These are phyloP conservation scores for Papiliotrema laurentii DNA, from an alignment of 1,284 basidiomycete species.

Conservation along the genomic window DNA sequence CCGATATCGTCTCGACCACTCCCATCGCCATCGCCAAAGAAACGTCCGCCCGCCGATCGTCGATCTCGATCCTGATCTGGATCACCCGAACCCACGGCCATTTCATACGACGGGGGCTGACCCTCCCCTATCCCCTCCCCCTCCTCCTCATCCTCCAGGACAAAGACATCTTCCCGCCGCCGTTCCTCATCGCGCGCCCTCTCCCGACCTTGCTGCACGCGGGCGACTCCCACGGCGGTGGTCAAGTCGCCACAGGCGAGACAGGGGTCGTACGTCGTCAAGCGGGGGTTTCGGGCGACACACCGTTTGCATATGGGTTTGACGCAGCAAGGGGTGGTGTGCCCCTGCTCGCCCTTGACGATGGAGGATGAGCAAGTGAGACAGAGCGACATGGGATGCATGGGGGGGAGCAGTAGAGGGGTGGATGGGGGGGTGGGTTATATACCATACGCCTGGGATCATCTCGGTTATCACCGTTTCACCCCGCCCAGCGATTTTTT, in stretches of 20 bases:
- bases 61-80: conserved; percentile 11
- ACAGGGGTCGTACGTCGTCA: conserved; percentile 40
- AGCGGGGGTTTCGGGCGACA: conserved; percentile 30
- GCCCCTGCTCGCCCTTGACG: conserved; percentile 5
- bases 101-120: conserved; percentile 19
- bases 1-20: conserved; percentile 1
- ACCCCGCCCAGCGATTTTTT: too few species aligned
- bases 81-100: conserved; percentile 4
- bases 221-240: conserved; percentile 4
- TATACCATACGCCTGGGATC: neutral
- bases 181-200: neutral
- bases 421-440: neutral
- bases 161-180: conserved; percentile 6
- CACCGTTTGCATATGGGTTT: conserved; percentile 36
- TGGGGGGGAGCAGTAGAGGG: neutral
- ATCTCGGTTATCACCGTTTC: too few species aligned
- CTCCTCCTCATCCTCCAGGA: conserved; percentile 14
- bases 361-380: conserved; percentile 35
- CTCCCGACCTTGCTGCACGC: conserved; percentile 1
- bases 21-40: conserved; percentile 5
- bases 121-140: conserved; percentile 10
- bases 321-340: conserved; percentile 34
- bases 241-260: conserved; percentile 36
- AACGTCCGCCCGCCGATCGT: conserved; percentile 8
- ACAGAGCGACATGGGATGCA: conserved; percentile 12